Conservation (phyloP, 164 flowering plant genomes). For the Vitis rupestris region DNA sequence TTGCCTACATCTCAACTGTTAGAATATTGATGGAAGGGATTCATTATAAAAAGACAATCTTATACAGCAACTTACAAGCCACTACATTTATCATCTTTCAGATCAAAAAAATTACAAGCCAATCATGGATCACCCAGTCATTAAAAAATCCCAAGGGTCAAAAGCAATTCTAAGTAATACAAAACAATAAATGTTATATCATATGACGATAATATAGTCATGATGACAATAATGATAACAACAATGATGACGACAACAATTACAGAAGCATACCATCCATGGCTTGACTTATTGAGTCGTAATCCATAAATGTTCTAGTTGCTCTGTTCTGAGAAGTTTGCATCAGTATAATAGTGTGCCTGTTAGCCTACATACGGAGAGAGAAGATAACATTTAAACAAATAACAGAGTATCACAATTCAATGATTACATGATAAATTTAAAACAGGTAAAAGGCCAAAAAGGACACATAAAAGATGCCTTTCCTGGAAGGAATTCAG, state of each 20-base stretch:
- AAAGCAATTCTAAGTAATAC: too few relatives aligned
- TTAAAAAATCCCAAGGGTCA: too few relatives aligned
- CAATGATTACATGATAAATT: background rate
- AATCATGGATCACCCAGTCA: too few relatives aligned
- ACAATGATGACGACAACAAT: background rate
- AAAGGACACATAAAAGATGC: too few relatives aligned
- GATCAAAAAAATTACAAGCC: too few relatives aligned
- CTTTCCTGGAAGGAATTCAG: too few relatives aligned
- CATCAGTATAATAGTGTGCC: slow-evolving; percentile 91
- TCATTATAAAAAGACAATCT: too few relatives aligned
- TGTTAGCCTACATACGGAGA: slow-evolving; percentile 59
- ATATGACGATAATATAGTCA: background rate
- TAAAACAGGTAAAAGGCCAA: background rate
- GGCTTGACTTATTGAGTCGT: slow-evolving; percentile 82
- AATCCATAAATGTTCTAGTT: slow-evolving; percentile 94
- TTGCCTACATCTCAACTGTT: too few relatives aligned
- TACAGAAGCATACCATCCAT: slow-evolving; percentile 70
- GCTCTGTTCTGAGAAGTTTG: slow-evolving; percentile 82
- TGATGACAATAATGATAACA: background rate
- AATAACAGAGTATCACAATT: too few relatives aligned
- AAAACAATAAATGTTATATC: background rate
- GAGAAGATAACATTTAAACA: background rate
- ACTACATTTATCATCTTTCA: too few relatives aligned
- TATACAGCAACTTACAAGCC: too few relatives aligned
- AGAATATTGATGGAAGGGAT: too few relatives aligned